Base-by-base conservation (phyloP, 2,329 filamentous ascomycete genomes). In the Leptographium lundbergii region DNA sequence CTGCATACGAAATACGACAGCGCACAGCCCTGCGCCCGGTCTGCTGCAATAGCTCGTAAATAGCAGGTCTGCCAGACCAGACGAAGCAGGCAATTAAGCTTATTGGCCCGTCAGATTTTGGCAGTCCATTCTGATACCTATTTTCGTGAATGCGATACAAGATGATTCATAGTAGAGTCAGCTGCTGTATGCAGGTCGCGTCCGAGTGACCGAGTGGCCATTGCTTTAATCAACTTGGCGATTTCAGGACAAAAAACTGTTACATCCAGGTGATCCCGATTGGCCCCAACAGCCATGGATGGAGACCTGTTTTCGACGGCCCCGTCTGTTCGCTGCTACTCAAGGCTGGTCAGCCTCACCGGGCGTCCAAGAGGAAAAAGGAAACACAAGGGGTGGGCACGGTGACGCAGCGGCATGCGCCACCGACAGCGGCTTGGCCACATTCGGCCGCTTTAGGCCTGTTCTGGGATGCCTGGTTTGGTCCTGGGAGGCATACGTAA, bases 321-420 rank as follows among this genome's bases (percentile, higher is more conserved):
- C 25, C 48, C 48, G 24, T 51, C 25, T n/a, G n/a, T 19, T 48
- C 39, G 4, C 19, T 22, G 25, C 17, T 45, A 54, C 19, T n/a
- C 56, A 53, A 58, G 56, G 56, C 56, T 58, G 56, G 32, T 10
- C 56, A 58, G 56, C 56, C 56, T 58, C 56, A 58, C 56, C 19
- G 50, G 56, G 47, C 56, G 32, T 11, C 2, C 17, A 45, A 29
- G 24, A 27, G 50, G 24, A 51, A 51, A 51, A 14, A 27, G 9
- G 25, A 51, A 27, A 17, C 13, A 51, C 11, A 51, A 25, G 48
- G 6, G 19, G 42, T 45, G 42, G 19, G 19, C 6, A 9, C 7
- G 6, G 42, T 45, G 14, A 45, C 42, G 42, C 42, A 45, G 42
- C 42, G 42, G 42, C 42, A 45, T 45, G 19, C 42, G 42, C 42